Base-by-base conservation (phyloP, 768 basidiomycete species). In the Lactarius sp. region DNA sequence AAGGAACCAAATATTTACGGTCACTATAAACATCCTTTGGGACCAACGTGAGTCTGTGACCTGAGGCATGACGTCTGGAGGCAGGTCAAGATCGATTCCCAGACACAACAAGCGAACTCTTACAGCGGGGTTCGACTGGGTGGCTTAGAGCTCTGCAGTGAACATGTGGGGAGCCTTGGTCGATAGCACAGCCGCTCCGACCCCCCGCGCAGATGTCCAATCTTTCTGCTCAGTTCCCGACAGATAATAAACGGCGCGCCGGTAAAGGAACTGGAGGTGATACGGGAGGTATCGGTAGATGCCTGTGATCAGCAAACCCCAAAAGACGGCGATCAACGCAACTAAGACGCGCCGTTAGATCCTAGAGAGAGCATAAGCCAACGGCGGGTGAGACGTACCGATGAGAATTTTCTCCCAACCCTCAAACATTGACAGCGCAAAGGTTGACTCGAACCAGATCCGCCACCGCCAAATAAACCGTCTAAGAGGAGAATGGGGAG, bases 331-430 rank as follows among this genome's bases (percentile, higher is more conserved):
- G 47, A 81, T 70, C 2, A 77, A 72, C 1, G 31, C 12, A 39
- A 64, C 65, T 66, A 16, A 6, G 4, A 46, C 34, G 8, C 42
- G 10, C 6, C 12, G 22, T 51, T 16, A 56, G 42, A n/a, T 31
- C 16, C 27, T 47, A 31, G 33, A 14, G 78, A 36, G 9, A n/a
- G 44, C 18, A 22, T 46, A 12, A 33, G 12, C 18, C 8, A 13
- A 27, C 37, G 14, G 12, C 10, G 10, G 37, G 12, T 6, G n/a
- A 9, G 52, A 64, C 86, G 71, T 70, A 87, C 86, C 70, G 61
- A 84, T 77, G 42, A 86, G 71, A 52, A 81, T 69, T 69, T 85
- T 84, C 77, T 88, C 88, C 87, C 86, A 87, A 62, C 82, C 79
- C 70, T 89, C 85, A 61, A 87, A 73, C 69, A 87, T 79, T 34